A percentile compares a stretch with the other conserved stretches of the same genome.
Conservation (phyloP, 192 early-diverging fungal species). For the Glomus cerebriforme region DNA sequence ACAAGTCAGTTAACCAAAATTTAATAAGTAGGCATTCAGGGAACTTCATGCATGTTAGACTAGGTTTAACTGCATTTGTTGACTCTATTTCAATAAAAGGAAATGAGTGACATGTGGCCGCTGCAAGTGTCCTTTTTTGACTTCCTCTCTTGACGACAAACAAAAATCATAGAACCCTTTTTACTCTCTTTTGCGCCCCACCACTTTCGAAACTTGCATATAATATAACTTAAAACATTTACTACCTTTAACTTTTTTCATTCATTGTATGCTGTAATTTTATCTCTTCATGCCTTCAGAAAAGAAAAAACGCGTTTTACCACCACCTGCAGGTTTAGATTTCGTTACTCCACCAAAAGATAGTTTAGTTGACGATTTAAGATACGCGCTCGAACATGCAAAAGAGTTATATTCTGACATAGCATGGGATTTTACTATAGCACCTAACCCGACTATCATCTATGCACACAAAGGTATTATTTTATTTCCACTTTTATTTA, state of each 20-base stretch:
- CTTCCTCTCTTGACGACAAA: neutral
- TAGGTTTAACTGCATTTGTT: neutral
- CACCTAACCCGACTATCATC: constrained; percentile 14
- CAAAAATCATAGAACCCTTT: neutral
- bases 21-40: no score
- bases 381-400: constrained; percentile 31
- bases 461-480: constrained; percentile 32
- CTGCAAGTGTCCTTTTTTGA: neutral
- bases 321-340: constrained; percentile 25
- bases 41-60: neutral
- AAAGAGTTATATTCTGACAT: constrained; percentile 28
- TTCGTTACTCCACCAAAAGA: constrained; percentile 14
- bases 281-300: constrained; percentile 26
- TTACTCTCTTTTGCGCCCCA: neutral
- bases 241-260: neutral
- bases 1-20: no score
- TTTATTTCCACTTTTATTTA: constrained; percentile 18
- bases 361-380: constrained; percentile 29
- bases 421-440: constrained; percentile 28
- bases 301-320: constrained; percentile 17
- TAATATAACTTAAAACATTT: neutral
- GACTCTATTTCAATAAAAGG: neutral
- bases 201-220: neutral
- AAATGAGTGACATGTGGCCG: constrained; percentile 2
- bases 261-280: constrained; percentile 7